Base-by-base conservation (phyloP, 345 rosid species). In the Salix koriyanagi region DNA sequence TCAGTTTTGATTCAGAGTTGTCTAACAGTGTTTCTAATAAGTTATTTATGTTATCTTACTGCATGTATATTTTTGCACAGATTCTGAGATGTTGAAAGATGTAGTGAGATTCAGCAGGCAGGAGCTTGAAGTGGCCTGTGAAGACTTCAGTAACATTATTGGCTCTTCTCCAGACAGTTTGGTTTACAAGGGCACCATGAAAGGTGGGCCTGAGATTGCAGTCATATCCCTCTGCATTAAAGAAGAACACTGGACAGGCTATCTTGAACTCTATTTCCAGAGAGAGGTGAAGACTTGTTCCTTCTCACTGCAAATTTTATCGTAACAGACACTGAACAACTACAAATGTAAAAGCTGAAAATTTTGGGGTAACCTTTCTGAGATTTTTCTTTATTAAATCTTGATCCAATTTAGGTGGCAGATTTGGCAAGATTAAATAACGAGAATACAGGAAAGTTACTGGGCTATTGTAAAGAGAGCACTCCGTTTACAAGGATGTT, bases 71-170 rank as follows among this genome's bases (percentile, higher is more conserved):
- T 41, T 23, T 41, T 69, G n/a, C 58, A 60, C 91, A 96, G 99
- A 96, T 85, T 82, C 97, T 52, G 97, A 93, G 84, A 78, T 89
- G 83, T 87, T 96, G 84, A 93, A 93, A 76, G 92, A 89, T 71
- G 90, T 96, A 13, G 80, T 72, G n/a, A 94, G 91, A 85, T 91
- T 86, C 81, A 87, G 93, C 77, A 92, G 97, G 83, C 97, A 90
- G 85, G 98, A 91, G 75, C 97, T 96, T 72, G 99, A 96, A 88
- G 92, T 91, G 70, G 98, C 99, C 46, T 96, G 98, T 79, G 99
- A 96, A 89, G 98, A 96, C 86, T 96, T 94, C 82, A 96, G 98
- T 88, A 96, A 96, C 82, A 92, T 96, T 67, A 94, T 96, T 67
- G 99, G 97, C 41, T 90, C 96, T 69, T 94, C 98, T 23, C 92